Evolutionary conservation across 441 rosid genomes (phyloP).

Genomic region (Gossypium gossypioides): DNA sequence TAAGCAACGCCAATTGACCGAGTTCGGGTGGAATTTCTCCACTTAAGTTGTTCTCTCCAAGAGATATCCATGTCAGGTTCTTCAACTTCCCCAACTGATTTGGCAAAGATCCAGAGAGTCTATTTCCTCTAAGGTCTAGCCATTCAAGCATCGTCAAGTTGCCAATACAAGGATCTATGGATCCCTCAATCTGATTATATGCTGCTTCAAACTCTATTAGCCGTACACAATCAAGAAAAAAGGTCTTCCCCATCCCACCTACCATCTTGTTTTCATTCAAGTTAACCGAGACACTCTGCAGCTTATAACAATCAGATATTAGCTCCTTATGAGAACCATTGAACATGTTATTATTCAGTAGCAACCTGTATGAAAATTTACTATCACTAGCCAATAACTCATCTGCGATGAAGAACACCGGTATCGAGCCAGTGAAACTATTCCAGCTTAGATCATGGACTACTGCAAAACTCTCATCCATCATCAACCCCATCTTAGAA

Average conservation of each 20-base stretch:
- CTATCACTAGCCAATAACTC: slow-evolving; percentile 17
- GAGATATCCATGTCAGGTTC: slow-evolving; percentile 30
- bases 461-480: slow-evolving; percentile 17
- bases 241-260: slow-evolving; percentile 24
- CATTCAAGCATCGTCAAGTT: slow-evolving; percentile 34
- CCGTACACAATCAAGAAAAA: slow-evolving; percentile 27
- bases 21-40: slow-evolving; percentile 47
- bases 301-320: slow-evolving; percentile 30
- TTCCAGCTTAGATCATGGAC: slow-evolving; percentile 59
- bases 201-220: slow-evolving; percentile 44
- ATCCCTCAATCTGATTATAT: slow-evolving; percentile 40
- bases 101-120: slow-evolving; percentile 39
- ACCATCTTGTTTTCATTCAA: slow-evolving; percentile 43
- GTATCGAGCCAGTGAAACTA: slow-evolving; percentile 37
- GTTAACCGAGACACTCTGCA: slow-evolving; percentile 37
- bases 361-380: slow-evolving; percentile 32
- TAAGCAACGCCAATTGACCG: slow-evolving; percentile 33
- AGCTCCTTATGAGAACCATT: slow-evolving; percentile 32
- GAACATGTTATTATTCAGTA: slow-evolving; percentile 42
- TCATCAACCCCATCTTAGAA: slow-evolving; percentile 19
- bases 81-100: slow-evolving; percentile 34
- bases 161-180: slow-evolving; percentile 29
- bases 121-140: slow-evolving; percentile 35
- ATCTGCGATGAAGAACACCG: slow-evolving; percentile 38
- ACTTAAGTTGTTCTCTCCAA: slow-evolving; percentile 37